phyloP scores from a whole-genome alignment of 768 basidiomycete species.

The Tricholoma sp. region DNA sequence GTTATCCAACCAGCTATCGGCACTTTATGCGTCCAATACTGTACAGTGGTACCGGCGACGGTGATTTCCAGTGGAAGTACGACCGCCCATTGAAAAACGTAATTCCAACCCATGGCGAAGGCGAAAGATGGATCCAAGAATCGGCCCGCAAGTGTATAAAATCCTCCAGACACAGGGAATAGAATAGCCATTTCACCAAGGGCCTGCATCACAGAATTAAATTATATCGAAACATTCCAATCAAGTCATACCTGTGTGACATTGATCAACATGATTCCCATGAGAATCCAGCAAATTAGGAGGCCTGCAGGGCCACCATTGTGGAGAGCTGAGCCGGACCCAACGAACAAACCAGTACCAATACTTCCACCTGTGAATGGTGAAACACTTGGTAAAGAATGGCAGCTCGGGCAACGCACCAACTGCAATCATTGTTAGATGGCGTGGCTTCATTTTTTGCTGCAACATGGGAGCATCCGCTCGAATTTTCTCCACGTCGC shows the following conservation, averaged over 20 bases:
- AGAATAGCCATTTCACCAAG: constrained; percentile 46
- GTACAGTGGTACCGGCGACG: constrained; percentile 38
- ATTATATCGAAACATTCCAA: background rate
- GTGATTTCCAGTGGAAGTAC: constrained; percentile 42
- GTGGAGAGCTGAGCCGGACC: constrained; percentile 35
- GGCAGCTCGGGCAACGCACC: constrained; percentile 24
- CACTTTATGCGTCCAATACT: constrained; percentile 37
- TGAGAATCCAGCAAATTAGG: constrained; percentile 40
- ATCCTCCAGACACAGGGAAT: constrained; percentile 45
- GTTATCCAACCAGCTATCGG: constrained; percentile 42
- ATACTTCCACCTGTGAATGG: constrained; percentile 36
- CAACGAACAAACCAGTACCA: constrained; percentile 45
- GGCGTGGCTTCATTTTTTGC: constrained; percentile 44
- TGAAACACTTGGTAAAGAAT: background rate
- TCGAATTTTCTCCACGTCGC: constrained; percentile 30
- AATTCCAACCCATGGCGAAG: constrained; percentile 49
- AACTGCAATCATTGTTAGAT: constrained; percentile 45
- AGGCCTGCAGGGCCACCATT: constrained; percentile 39
- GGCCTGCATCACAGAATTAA: constrained; percentile 24
- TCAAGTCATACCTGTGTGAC: constrained; percentile 33
- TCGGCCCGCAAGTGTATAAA: constrained; percentile 41
- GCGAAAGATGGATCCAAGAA: constrained; percentile 45
- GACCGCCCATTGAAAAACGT: constrained; percentile 42
- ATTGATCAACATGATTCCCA: constrained; percentile 44
- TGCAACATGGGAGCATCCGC: constrained; percentile 42